phyloP scores from a whole-genome alignment of 495 filamentous ascomycete genomes.

The Penicillium psychrofluorescens region DNA sequence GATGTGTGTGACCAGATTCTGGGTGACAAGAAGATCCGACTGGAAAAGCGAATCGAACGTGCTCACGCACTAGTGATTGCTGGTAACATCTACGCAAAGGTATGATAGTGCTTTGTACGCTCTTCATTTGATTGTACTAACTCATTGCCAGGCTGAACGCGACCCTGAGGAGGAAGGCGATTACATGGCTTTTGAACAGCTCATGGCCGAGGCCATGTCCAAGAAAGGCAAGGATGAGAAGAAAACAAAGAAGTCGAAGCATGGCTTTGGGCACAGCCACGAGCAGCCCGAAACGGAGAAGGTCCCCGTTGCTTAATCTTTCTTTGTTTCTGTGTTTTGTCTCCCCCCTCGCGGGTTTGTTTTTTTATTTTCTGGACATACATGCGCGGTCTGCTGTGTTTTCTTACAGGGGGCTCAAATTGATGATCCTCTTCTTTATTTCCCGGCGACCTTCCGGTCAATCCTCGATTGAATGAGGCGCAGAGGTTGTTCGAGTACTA shows the following conservation, averaged over 20 bases:
- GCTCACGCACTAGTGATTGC: conserved; percentile 82
- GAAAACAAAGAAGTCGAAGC: conserved; percentile 58
- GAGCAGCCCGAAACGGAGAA: conserved; percentile 7
- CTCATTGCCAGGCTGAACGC: conserved; percentile 62
- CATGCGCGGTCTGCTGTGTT: background rate
- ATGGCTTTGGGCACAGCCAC: conserved; percentile 5
- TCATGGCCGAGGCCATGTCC: conserved; percentile 90
- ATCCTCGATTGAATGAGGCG: background rate
- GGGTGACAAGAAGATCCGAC: conserved; percentile 72
- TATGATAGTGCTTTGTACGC: conserved; percentile 28
- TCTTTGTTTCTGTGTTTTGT: background rate
- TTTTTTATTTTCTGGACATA: conserved; percentile 6
- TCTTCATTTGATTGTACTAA: background rate
- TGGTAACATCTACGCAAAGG: conserved; percentile 82
- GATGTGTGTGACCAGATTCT: conserved; percentile 73
- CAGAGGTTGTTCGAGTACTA: conserved; percentile 12
- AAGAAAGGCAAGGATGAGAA: conserved; percentile 82
- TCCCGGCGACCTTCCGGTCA: conserved; percentile 2
- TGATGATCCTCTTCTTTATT: background rate
- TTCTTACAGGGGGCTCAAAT: no score
- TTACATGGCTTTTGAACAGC: conserved; percentile 97
- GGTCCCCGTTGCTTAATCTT: conserved; percentile 7
- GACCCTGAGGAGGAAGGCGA: conserved; percentile 96
- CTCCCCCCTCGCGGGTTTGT: background rate
- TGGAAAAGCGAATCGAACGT: conserved; percentile 81